Conservation (phyloP, 2,329 filamentous ascomycete genomes). For the Pseudogymnoascus pannorum region DNA sequence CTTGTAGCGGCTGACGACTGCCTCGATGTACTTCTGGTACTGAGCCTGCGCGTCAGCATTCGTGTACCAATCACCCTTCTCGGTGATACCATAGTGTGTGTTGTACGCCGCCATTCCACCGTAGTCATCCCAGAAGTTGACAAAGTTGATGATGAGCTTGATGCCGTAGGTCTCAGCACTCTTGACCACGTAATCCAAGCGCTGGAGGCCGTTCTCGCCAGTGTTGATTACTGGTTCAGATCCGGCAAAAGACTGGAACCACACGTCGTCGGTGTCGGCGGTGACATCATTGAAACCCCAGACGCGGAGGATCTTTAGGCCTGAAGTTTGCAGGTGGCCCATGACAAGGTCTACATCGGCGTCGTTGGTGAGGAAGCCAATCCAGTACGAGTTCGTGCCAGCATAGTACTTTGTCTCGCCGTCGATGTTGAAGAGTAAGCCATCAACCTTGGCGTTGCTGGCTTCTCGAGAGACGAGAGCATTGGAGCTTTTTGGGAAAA, state of each 20-base stretch:
- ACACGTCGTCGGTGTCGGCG: conserved; percentile 8
- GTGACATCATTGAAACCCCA: conserved; percentile 57
- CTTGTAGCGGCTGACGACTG: conserved; percentile 53
- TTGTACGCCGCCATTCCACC: conserved; percentile 56
- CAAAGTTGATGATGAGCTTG: conserved; percentile 58
- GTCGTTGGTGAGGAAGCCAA: conserved; percentile 42
- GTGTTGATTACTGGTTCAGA: conserved; percentile 54
- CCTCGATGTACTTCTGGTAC: conserved; percentile 52
- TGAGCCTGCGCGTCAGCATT: conserved; percentile 44
- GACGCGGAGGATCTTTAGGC: conserved; percentile 49
- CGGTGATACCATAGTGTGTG: conserved; percentile 43
- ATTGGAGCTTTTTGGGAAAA: background rate
- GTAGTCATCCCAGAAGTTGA: conserved; percentile 65
- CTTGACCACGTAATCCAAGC: conserved; percentile 57
- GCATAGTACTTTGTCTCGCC: conserved; percentile 40
- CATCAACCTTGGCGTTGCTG: conserved; percentile 13
- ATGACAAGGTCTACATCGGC: conserved; percentile 45
- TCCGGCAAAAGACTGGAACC: conserved; percentile 23
- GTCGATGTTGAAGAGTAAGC: conserved; percentile 33
- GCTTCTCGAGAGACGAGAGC: background rate
- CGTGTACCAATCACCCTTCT: conserved; percentile 48
- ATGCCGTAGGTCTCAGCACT: conserved; percentile 52
- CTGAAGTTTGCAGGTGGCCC: conserved; percentile 40
- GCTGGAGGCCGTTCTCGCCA: conserved; percentile 53
- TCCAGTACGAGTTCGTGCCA: conserved; percentile 50